Conservation (phyloP, 768 basidiomycete species). For the Saitozyma podzolica region DNA sequence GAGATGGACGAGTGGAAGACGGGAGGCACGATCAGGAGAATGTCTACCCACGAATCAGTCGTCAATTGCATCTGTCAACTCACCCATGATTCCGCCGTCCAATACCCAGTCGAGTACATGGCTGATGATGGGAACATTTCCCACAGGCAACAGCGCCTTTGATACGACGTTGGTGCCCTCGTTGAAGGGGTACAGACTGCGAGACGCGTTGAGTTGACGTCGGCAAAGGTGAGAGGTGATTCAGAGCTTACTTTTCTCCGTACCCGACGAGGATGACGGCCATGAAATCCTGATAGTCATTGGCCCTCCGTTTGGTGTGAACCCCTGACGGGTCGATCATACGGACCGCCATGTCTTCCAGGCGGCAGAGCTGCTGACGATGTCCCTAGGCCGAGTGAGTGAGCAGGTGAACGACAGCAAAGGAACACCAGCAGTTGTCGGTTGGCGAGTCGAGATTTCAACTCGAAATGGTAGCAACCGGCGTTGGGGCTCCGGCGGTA, state of each 20-base stretch:
- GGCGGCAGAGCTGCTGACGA: too few relatives aligned
- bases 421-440: too few relatives aligned
- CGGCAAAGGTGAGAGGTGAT: conserved; percentile 5
- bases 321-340: conserved; percentile 13
- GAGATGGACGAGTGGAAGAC: conserved; percentile 63
- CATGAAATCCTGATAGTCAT: conserved; percentile 66
- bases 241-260: conserved; percentile 76
- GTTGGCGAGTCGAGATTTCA: too few relatives aligned
- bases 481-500: too few relatives aligned
- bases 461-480: too few relatives aligned
- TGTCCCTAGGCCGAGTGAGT: too few relatives aligned
- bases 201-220: not conserved
- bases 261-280: conserved; percentile 87
- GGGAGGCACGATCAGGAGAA: conserved; percentile 77
- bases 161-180: conserved; percentile 67
- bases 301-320: conserved; percentile 16
- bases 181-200: conserved; percentile 50
- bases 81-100: conserved; percentile 79
- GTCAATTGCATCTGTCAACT: conserved; percentile 16
- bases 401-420: too few relatives aligned
- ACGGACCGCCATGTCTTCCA: too few relatives aligned
- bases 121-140: conserved; percentile 82
- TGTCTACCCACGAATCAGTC: conserved; percentile 59
- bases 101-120: conserved; percentile 83
- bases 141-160: conserved; percentile 83